phyloP scores from a whole-genome alignment of 495 filamentous ascomycete species.

The Cenococcum geophilum region DNA sequence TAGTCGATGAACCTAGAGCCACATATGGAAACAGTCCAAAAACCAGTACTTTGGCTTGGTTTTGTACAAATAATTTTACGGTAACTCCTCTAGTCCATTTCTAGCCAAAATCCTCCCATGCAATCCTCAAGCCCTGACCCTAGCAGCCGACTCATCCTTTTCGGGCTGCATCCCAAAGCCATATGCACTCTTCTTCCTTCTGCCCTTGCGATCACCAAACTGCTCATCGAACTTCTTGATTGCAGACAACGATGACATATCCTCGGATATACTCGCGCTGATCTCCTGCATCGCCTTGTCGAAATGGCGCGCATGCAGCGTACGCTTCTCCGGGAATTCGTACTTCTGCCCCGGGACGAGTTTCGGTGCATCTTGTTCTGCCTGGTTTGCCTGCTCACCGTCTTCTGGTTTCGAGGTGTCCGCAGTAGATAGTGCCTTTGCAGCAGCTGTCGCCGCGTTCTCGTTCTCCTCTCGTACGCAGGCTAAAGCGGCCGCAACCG shows the following conservation, averaged over 20 bases:
- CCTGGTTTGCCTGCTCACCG: background rate
- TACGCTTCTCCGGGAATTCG: conserved; percentile 23
- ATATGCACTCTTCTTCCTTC: conserved; percentile 58
- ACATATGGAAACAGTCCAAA: too few species aligned
- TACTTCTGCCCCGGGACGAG: conserved; percentile 21
- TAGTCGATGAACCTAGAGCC: too few species aligned
- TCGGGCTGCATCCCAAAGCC: conserved; percentile 53
- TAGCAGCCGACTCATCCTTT: conserved; percentile 29
- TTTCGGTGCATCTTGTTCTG: background rate
- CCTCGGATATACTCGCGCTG: conserved; percentile 85
- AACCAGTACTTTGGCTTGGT: too few species aligned
- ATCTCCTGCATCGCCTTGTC: conserved; percentile 83
- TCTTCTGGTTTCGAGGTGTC: background rate
- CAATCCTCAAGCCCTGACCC: conserved; percentile 25
- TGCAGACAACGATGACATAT: conserved; percentile 78
- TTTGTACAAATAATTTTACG: too few species aligned
- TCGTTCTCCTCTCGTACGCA: conserved; percentile 82
- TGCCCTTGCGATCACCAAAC: conserved; percentile 80
- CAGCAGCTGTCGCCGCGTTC: conserved; percentile 35
- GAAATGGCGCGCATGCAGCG: conserved; percentile 54
- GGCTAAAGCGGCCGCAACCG: conserved; percentile 81
- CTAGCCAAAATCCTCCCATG: too few species aligned
- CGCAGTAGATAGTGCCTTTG: conserved; percentile 20
- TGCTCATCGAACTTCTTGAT: conserved; percentile 96
- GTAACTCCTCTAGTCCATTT: too few species aligned